A percentile compares a stretch with the other conserved stretches of the same genome.
These are phyloP conservation scores for Withania somnifera DNA, from an alignment of 305 asterid species.

Conservation along the genomic window DNA sequence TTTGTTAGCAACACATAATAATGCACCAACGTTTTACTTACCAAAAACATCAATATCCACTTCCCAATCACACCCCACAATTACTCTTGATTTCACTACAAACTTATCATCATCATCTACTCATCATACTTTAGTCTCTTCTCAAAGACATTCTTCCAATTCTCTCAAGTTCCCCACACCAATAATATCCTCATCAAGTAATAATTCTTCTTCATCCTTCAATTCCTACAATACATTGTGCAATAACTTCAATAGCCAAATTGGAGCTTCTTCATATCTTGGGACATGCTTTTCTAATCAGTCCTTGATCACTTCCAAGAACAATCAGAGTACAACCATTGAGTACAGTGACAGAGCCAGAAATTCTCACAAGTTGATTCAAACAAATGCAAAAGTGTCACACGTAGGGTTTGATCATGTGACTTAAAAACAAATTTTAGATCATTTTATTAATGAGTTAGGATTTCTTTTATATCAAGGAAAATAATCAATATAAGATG, in stretches of 20 bases:
- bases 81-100: conserved; percentile 40
- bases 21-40: background rate
- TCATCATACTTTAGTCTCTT: background rate
- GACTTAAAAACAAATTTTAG: background rate
- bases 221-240: background rate
- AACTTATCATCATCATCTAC: conserved; percentile 12
- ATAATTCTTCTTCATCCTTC: too few species aligned
- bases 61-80: conserved; percentile 44
- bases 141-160: background rate
- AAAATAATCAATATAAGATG: background rate
- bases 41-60: conserved; percentile 23
- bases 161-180: background rate
- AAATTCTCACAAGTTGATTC: background rate
- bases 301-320: background rate
- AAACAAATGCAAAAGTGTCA: background rate
- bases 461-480: background rate
- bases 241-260: background rate
- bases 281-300: background rate
- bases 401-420: background rate
- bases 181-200: too few species aligned
- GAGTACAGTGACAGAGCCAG: too few species aligned
- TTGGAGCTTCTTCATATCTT: background rate
- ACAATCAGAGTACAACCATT: background rate
- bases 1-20: background rate
- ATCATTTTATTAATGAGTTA: background rate